phyloP scores from a whole-genome alignment of 176 grass and related monocot genomes.

The Phoenix dactylifera region DNA sequence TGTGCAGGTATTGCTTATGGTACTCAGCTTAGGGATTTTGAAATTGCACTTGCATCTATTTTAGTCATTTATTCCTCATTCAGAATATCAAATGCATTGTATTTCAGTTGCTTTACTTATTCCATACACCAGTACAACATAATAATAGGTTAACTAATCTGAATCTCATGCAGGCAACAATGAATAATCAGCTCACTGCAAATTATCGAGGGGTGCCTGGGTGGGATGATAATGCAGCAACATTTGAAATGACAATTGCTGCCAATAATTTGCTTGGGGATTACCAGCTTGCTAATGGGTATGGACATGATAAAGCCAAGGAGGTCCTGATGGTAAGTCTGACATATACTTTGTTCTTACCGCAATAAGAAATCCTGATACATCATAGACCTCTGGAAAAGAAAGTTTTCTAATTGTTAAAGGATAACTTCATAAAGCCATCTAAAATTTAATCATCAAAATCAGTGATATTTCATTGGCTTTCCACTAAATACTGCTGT shows the following conservation, averaged over 20 bases:
- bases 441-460: no score
- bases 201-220: slow-evolving; percentile 59
- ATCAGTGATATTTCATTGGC: no score
- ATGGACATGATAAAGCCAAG: slow-evolving; percentile 41
- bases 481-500: no score
- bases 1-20: slow-evolving; percentile 42
- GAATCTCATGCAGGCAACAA: slow-evolving; percentile 52
- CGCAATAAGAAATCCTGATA: no score
- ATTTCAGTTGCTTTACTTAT: background rate
- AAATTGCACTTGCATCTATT: no score
- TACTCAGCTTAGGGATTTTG: background rate
- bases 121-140: no score
- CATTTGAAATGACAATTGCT: slow-evolving; percentile 70
- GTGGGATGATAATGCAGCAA: slow-evolving; percentile 56
- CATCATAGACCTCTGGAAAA: no score
- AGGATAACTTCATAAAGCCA: no score
- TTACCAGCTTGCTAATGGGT: slow-evolving; percentile 84
- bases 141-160: slow-evolving; percentile 24
- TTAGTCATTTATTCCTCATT: no score
- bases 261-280: slow-evolving; percentile 74
- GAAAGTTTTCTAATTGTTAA: no score
- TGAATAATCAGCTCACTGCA: slow-evolving; percentile 43
- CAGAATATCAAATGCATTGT: no score
- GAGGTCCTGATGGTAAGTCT: slow-evolving; percentile 51
- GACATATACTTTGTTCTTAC: background rate